Conservation (phyloP, 139 green algal species). For the Penium margaritaceum region DNA sequence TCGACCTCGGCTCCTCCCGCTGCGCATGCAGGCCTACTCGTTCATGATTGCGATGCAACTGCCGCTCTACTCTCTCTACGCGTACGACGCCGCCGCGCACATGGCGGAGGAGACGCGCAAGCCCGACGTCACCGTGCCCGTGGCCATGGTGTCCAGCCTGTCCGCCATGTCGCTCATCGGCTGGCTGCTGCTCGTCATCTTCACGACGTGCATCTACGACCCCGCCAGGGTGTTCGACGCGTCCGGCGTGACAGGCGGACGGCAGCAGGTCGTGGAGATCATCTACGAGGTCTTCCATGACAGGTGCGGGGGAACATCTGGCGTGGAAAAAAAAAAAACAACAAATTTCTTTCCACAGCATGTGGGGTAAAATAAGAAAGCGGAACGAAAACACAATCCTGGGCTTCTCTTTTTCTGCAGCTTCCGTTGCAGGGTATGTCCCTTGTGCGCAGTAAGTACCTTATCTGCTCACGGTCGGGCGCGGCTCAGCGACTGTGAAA, state of each 20-base stretch:
- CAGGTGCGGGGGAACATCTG: neutral
- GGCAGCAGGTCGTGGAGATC: constrained; percentile 13
- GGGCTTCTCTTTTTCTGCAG: too few species aligned
- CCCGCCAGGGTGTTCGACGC: neutral
- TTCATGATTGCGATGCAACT: constrained; percentile 14
- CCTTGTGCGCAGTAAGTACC: too few species aligned
- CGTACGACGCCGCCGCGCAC: constrained; percentile 20
- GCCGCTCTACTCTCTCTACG: constrained; percentile 14
- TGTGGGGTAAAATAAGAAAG: too few species aligned
- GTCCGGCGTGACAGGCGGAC: neutral
- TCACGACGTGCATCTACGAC: constrained; percentile 13
- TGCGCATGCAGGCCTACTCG: constrained; percentile 3
- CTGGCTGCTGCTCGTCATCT: neutral
- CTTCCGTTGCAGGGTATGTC: too few species aligned
- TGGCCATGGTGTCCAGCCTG: constrained; percentile 13
- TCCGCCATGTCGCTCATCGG: neutral
- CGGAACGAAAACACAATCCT: too few species aligned
- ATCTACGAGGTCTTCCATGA: constrained; percentile 21
- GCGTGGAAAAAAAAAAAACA: too few species aligned
- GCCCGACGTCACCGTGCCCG: constrained; percentile 10
- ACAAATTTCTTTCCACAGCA: too few species aligned
- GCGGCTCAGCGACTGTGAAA: too few species aligned
- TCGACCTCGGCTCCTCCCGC: neutral
- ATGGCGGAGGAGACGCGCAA: constrained; percentile 18
- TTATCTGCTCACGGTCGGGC: too few species aligned